Conservation (phyloP, 1,284 basidiomycete genomes). For the Chiua sp. region DNA sequence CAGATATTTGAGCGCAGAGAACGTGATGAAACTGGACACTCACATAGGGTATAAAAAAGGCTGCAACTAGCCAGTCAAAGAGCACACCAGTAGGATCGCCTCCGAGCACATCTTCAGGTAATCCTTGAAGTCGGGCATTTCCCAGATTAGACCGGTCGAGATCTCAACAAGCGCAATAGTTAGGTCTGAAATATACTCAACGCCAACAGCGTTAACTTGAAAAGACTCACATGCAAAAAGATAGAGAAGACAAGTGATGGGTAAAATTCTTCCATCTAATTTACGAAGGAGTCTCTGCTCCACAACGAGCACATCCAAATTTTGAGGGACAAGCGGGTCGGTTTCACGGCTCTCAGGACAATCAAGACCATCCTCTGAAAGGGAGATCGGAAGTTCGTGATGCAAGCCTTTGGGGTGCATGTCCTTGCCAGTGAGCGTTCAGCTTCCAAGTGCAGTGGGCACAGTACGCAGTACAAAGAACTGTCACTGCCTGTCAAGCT, state of each 20-base stretch:
- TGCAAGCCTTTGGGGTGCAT: conserved; percentile 24
- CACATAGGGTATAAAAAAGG: conserved; percentile 79
- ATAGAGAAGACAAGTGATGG: conserved; percentile 74
- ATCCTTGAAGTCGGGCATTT: conserved; percentile 76
- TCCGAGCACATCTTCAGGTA: conserved; percentile 64
- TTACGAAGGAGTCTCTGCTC: conserved; percentile 68
- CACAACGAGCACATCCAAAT: conserved; percentile 29
- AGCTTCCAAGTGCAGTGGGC: neutral
- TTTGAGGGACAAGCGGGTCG: conserved; percentile 28
- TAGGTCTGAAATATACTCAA: neutral
- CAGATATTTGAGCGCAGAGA: neutral
- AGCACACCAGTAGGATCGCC: conserved; percentile 68
- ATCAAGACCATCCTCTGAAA: conserved; percentile 6
- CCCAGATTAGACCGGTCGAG: conserved; percentile 77
- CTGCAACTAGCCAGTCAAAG: conserved; percentile 76
- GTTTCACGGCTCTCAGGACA: conserved; percentile 16
- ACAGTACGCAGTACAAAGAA: too few species aligned
- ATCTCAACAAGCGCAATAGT: conserved; percentile 42
- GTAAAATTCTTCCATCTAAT: conserved; percentile 70
- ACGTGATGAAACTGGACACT: neutral
- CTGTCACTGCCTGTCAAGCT: too few species aligned
- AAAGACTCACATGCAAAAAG: conserved; percentile 68
- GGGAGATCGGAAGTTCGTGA: conserved; percentile 1
- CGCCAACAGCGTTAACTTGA: neutral
- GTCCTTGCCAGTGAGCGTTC: neutral